Percentiles rank a stretch among this genome's conserved stretches.
Conservation (phyloP, 108 stramenopile genomes). For the Aurantiochytrium sp. region DNA sequence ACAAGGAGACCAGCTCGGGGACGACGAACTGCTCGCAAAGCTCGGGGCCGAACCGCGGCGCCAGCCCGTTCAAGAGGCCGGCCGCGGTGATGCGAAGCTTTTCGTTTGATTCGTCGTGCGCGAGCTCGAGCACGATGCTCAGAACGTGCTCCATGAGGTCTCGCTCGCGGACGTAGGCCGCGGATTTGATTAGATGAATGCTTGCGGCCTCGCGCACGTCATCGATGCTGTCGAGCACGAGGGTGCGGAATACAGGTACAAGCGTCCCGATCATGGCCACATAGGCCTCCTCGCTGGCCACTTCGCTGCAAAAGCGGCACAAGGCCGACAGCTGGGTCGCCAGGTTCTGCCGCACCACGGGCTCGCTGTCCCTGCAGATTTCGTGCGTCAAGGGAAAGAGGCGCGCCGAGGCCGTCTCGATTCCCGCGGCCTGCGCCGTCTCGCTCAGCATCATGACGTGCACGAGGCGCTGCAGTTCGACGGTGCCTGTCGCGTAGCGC, state of each 20-base stretch:
- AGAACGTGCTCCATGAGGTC: slow-evolving; percentile 61
- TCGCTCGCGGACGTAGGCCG: slow-evolving; percentile 33
- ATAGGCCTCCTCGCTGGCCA: slow-evolving; percentile 28
- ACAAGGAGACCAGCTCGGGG: slow-evolving; percentile 70
- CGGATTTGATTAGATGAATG: slow-evolving; percentile 40
- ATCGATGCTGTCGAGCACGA: slow-evolving; percentile 45
- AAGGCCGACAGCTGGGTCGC: slow-evolving; percentile 70
- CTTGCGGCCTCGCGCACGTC: slow-evolving; percentile 52
- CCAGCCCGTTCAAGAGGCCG: slow-evolving; percentile 59
- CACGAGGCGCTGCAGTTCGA: slow-evolving; percentile 90
- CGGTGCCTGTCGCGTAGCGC: slow-evolving; percentile 77
- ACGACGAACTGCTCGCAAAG: slow-evolving; percentile 46
- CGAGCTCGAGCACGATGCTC: slow-evolving; percentile 60
- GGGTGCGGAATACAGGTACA: slow-evolving; percentile 38
- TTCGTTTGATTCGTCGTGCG: slow-evolving; percentile 66
- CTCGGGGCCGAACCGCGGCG: slow-evolving; percentile 33
- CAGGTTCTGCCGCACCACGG: slow-evolving; percentile 83
- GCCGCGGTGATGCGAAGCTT: slow-evolving; percentile 87
- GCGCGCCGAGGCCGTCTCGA: not conserved
- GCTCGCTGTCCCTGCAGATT: slow-evolving; percentile 62
- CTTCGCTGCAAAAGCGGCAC: not conserved
- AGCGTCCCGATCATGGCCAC: slow-evolving; percentile 31
- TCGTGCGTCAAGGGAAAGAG: slow-evolving; percentile 12
- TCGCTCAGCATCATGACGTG: slow-evolving; percentile 95
- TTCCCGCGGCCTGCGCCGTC: slow-evolving; percentile 72